Base-by-base conservation (phyloP, 768 basidiomycete genomes). In the Cyclocybe aegerita region DNA sequence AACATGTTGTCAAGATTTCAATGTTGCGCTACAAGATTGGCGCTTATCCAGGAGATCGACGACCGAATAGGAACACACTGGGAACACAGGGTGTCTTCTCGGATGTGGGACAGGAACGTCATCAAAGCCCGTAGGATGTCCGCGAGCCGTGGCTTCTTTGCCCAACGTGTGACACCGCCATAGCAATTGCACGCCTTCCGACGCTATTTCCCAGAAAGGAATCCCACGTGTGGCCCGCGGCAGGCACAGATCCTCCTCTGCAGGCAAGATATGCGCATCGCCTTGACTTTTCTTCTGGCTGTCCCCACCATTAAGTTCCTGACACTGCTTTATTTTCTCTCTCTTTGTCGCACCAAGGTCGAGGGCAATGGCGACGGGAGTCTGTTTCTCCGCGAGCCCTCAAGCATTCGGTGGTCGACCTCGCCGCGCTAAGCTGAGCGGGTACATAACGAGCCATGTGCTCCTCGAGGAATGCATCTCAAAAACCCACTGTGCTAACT, bases 261-360 rank as follows among this genome's bases (percentile, higher is more conserved):
- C 23, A 23, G 23, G 23, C 23, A 23, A 48, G 54, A 54, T 62
- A 60, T 58, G 58, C 55, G 55, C 64, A 68, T 60, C 65, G 65
- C 68, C 57, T 52, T 54, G 46, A 30, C 49, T 46, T 33, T 39
- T 40, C 53, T 58, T 51, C 40, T 43, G 45, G 49, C 39, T 50
- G 52, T 55, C 57, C 53, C 56, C 51, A 43, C 52, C 47, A 39
- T 53, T 39, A 46, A 52, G 60, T 63, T 50, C 61, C 64, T 67
- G 56, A 60, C 70, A 72, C 68, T 55, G 70, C 68, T 53, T 68
- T 60, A 16, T 53, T 55, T 56, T 56, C 55, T 50, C 44, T 56
- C 39, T 48, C 51, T 52, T 53, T 60, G 59, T 56, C 39, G 30
- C 15, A 31, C 31, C 43, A 29, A 45, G 48, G 44, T 50, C 50